Conservation (phyloP, 176 grass and related monocot genomes). For the Aegilops sharonensis region DNA sequence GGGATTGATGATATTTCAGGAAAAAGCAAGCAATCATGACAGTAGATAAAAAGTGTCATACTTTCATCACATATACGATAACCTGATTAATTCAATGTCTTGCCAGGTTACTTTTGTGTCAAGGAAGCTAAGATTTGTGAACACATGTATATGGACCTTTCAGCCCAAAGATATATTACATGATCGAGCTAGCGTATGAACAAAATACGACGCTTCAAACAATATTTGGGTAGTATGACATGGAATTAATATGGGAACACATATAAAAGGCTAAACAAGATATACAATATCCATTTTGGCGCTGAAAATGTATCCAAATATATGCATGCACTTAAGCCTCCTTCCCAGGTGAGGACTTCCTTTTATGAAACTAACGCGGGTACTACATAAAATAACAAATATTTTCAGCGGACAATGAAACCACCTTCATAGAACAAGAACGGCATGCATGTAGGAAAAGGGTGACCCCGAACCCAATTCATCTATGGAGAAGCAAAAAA, state of each 20-base stretch:
- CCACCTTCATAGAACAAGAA: background rate
- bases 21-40: slow-evolving; percentile 44
- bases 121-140: slow-evolving; percentile 47
- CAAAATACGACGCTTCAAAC: background rate
- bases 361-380: background rate
- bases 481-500: background rate
- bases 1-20: slow-evolving; percentile 26
- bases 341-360: background rate
- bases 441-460: too few relatives aligned
- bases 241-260: background rate
- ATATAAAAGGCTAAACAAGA: background rate
- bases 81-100: slow-evolving; percentile 32
- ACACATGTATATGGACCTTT: slow-evolving; percentile 13
- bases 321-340: background rate
- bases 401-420: background rate
- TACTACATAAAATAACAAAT: slow-evolving; percentile 32
- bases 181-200: background rate
- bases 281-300: background rate
- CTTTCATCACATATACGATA: slow-evolving; percentile 53
- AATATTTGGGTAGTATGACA: background rate
- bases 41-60: slow-evolving; percentile 49
- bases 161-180: slow-evolving; percentile 10
- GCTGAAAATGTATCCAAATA: background rate
- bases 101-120: slow-evolving; percentile 40
- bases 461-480: too few relatives aligned